Percentiles rank a stretch among this genome's conserved stretches.
phyloP scores from a whole-genome alignment of 306 rosid genomes.

The Styphnolobium japonicum region DNA sequence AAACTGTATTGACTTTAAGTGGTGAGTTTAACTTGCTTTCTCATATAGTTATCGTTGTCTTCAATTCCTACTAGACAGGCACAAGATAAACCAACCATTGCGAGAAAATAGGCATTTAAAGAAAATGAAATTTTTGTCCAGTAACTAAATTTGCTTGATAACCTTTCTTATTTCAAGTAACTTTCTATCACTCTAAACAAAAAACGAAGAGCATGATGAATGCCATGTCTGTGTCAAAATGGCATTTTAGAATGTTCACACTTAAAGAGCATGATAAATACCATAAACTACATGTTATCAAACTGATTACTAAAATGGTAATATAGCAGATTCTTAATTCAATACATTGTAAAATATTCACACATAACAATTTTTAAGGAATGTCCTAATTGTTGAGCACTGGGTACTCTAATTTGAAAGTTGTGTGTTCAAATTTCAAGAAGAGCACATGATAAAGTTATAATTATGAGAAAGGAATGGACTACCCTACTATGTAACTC shows the following conservation, averaged over 20 bases:
- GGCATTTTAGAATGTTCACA: background rate
- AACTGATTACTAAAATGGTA: background rate
- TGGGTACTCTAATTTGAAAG: background rate
- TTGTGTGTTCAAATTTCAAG: background rate
- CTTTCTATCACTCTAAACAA: background rate
- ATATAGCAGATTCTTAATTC: background rate
- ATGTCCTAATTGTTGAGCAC: background rate
- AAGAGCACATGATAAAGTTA: background rate
- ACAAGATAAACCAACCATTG: constrained; percentile 1
- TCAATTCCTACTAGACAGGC: constrained; percentile 10
- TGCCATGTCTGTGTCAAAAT: constrained; percentile 19
- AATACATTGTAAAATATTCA: background rate
- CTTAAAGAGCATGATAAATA: background rate
- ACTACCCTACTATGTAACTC: background rate
- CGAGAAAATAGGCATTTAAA: background rate
- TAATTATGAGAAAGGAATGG: background rate
- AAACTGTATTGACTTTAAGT: constrained; percentile 14
- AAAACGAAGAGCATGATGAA: background rate
- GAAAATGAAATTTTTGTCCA: background rate
- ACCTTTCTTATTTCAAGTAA: background rate
- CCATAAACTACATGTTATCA: background rate
- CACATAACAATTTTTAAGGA: background rate
- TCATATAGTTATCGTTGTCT: constrained; percentile 21
- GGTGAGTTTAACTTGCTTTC: constrained; percentile 16
- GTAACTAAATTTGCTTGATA: background rate